Evolutionary conservation across 352 stramenopile species (phyloP).

Genomic region (Globisporangium abappressorium): DNA sequence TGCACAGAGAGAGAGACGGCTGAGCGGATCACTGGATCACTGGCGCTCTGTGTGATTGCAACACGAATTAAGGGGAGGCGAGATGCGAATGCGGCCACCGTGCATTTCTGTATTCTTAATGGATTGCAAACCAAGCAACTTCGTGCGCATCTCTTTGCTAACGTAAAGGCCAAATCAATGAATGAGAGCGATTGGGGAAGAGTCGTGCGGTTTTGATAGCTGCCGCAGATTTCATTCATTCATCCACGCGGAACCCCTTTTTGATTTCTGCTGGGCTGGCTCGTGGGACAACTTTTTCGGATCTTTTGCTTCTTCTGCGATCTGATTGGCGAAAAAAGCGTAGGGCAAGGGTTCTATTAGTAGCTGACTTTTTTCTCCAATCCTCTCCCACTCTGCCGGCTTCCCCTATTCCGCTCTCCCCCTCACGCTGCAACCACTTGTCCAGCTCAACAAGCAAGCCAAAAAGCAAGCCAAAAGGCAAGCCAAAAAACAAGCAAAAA

Average conservation of each 20-base stretch:
- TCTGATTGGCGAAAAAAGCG: not conserved
- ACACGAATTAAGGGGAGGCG: not conserved
- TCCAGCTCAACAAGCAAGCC: not conserved
- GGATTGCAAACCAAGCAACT: not conserved
- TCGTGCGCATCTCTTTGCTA: not conserved
- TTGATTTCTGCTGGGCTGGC: not conserved
- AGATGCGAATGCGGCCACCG: not conserved
- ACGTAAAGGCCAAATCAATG: not conserved
- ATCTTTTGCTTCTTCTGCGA: not conserved
- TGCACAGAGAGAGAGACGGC: constrained; percentile 6
- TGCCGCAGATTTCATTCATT: not conserved
- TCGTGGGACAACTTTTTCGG: not conserved
- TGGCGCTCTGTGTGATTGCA: not conserved
- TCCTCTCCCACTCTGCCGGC: constrained; percentile 3
- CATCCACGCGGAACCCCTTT: not conserved
- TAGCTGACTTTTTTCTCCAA: constrained; percentile 10
- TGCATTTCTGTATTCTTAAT: not conserved
- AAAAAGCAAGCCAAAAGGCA: not conserved
- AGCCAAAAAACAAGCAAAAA: not conserved
- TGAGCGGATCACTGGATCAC: not conserved
- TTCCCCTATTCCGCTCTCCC: not conserved
- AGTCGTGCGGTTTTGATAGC: not conserved
- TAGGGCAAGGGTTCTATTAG: not conserved
- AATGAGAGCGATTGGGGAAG: too few relatives aligned
- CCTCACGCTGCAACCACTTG: constrained; percentile 9